Percentiles rank a stretch among this genome's conserved stretches.
Conservation (phyloP, 257 asterid genomes). For the Jacaranda copaia region DNA sequence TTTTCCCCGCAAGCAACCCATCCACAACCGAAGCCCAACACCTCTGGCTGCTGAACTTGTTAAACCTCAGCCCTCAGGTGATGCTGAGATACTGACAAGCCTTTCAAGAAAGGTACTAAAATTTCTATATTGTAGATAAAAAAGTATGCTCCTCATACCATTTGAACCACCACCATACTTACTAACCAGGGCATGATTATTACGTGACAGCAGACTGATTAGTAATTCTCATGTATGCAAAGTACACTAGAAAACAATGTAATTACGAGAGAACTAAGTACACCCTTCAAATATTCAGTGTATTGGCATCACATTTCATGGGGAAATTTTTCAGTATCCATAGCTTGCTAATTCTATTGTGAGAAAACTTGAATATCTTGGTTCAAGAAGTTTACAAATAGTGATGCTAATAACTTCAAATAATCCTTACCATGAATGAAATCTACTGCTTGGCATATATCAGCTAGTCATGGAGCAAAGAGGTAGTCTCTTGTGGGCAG, state of each 20-base stretch:
- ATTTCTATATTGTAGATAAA: not conserved
- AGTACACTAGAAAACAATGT: not conserved
- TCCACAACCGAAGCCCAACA: not conserved
- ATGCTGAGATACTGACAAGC: constrained; percentile 1
- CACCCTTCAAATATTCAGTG: not conserved
- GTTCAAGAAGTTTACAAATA: not conserved
- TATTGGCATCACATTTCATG: not conserved
- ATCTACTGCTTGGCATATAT: constrained; percentile 65
- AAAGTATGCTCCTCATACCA: not conserved
- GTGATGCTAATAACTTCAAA: constrained; percentile 10
- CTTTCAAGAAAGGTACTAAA: not conserved
- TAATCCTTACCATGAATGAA: constrained; percentile 61
- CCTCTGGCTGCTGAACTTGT: not conserved
- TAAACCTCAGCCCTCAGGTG: constrained; percentile 8
- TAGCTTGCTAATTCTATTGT: not conserved
- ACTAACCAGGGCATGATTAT: not conserved
- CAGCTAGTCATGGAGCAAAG: constrained; percentile 71
- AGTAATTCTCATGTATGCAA: constrained; percentile 18
- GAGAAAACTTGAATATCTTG: not conserved
- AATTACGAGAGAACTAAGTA: not conserved
- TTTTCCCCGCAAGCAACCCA: not conserved
- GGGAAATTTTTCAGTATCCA: not conserved
- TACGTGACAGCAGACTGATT: not conserved
- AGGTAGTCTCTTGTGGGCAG: constrained; percentile 83
- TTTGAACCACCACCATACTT: not conserved